Conservation (phyloP, 2,329 filamentous ascomycete genomes). For the Scopulariopsis brevicaulis region DNA sequence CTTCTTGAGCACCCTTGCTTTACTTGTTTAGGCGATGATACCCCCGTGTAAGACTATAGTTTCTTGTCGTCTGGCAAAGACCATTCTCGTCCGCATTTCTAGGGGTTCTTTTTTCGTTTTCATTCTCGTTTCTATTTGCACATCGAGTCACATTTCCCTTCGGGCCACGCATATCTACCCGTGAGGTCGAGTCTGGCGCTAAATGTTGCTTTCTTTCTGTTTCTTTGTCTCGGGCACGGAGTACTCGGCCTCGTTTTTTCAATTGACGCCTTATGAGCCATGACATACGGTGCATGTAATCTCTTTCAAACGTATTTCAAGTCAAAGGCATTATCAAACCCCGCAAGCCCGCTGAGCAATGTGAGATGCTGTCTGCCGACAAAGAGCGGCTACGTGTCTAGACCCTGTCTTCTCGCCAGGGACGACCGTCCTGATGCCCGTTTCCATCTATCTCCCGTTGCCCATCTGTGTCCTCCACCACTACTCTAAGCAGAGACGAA, state of each 20-base stretch:
- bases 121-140: neutral
- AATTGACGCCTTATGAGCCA: neutral
- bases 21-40: neutral
- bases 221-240: too few species aligned
- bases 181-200: too few species aligned
- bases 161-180: neutral
- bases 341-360: neutral
- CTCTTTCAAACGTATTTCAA: neutral
- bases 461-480: neutral
- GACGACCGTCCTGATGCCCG: neutral
- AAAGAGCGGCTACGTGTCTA: too few species aligned
- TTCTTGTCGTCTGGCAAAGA: neutral
- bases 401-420: too few species aligned
- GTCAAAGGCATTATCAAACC: neutral
- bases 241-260: neutral
- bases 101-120: too few species aligned
- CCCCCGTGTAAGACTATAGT: neutral
- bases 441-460: neutral
- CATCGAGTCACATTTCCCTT: neutral
- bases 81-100: neutral
- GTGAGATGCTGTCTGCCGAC: neutral
- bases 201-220: too few species aligned
- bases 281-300: neutral
- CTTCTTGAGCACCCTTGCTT: neutral
- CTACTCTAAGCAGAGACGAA: too few species aligned